A percentile compares a stretch with the other conserved stretches of the same genome.
These are phyloP conservation scores for Ceratobasidium sp. DNA, from an alignment of 1,284 basidiomycete species.

Conservation along the genomic window DNA sequence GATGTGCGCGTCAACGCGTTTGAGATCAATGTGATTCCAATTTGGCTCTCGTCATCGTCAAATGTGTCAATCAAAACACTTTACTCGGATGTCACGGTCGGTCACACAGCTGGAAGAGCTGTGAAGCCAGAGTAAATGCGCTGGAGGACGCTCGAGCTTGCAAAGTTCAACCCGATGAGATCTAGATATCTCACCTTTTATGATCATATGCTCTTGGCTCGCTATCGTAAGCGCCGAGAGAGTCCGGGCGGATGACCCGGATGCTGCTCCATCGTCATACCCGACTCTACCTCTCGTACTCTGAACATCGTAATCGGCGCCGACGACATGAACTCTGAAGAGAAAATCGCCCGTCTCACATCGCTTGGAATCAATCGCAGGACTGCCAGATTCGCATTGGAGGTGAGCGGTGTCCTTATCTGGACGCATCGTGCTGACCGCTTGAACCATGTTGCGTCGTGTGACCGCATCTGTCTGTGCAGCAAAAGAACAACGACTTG, in stretches of 20 bases:
- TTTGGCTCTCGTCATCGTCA: background rate
- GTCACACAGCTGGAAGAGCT: too few relatives aligned
- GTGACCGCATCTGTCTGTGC: constrained; percentile 1
- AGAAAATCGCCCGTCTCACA: constrained; percentile 10
- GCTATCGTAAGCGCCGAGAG: constrained; percentile 24
- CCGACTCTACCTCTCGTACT: background rate
- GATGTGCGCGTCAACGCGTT: background rate
- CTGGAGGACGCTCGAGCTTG: too few relatives aligned
- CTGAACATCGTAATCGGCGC: constrained; percentile 45
- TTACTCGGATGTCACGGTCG: too few relatives aligned
- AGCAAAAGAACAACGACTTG: constrained; percentile 31
- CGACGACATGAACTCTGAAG: constrained; percentile 10
- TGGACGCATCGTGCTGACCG: background rate
- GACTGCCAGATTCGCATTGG: constrained; percentile 22
- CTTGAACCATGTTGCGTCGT: background rate
- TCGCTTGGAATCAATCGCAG: constrained; percentile 8
- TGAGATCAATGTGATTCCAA: background rate
- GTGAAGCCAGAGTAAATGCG: too few relatives aligned
- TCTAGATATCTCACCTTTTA: background rate
- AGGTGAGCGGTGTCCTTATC: background rate
- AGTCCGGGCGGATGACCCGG: constrained; percentile 15
- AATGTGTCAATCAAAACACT: too few relatives aligned
- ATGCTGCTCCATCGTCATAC: constrained; percentile 11
- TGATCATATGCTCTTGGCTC: background rate
- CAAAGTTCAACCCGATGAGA: too few relatives aligned